Conservation (phyloP, 192 early-diverging fungal genomes). For the Geranomyces michiganensis region DNA sequence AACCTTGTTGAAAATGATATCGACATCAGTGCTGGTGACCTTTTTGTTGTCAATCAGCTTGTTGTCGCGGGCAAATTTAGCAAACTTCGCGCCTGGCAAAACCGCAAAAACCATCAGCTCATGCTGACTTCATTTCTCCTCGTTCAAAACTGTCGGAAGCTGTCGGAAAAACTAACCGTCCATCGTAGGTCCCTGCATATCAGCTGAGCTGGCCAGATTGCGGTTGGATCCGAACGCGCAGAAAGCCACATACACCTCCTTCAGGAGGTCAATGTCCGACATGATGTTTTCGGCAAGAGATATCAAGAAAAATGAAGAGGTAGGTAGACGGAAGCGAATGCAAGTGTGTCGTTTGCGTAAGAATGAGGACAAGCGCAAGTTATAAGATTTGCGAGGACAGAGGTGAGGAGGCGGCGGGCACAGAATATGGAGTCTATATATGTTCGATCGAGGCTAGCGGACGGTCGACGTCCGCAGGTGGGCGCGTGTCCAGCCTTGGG, state of each 20-base stretch:
- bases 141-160: too few relatives aligned
- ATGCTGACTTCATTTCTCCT: neutral
- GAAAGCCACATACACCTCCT: conserved; percentile 41
- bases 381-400: too few relatives aligned
- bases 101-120: neutral
- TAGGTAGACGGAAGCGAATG: too few relatives aligned
- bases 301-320: too few relatives aligned
- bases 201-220: conserved; percentile 24
- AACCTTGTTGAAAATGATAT: conserved; percentile 58
- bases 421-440: too few relatives aligned
- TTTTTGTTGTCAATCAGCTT: conserved; percentile 47
- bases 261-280: conserved; percentile 38
- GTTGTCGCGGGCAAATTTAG: conserved; percentile 53
- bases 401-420: too few relatives aligned
- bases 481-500: too few relatives aligned
- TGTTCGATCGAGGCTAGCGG: too few relatives aligned
- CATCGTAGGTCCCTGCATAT: conserved; percentile 39
- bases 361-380: too few relatives aligned
- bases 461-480: too few relatives aligned
- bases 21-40: conserved; percentile 54
- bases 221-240: conserved; percentile 46
- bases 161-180: conserved; percentile 30
- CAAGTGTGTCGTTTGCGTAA: too few relatives aligned
- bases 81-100: conserved; percentile 56
- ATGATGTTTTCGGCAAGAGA: neutral